Percentiles rank a stretch among this genome's conserved stretches.
These are phyloP conservation scores for Trichosporon ovoides DNA, from an alignment of 1,284 basidiomycete genomes.

Conservation along the genomic window DNA sequence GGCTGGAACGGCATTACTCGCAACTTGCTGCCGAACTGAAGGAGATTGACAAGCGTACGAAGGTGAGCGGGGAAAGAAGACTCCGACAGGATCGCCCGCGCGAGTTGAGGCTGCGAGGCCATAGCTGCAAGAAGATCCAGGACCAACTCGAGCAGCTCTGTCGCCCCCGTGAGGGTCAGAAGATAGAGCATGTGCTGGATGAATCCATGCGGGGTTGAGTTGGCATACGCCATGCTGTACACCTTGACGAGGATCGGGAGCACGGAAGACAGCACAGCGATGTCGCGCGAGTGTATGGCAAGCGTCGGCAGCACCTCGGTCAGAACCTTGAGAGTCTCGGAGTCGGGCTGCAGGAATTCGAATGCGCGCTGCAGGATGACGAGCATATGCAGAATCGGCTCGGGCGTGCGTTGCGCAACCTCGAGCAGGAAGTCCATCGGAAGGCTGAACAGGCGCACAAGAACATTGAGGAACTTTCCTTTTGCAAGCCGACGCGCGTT, in stretches of 20 bases:
- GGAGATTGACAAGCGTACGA: slow-evolving; percentile 27
- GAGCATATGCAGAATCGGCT: slow-evolving; percentile 37
- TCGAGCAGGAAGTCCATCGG: slow-evolving; percentile 34
- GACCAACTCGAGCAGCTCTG: slow-evolving; percentile 31
- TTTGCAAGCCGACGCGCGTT: slow-evolving; percentile 34
- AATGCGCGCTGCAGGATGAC: slow-evolving; percentile 31
- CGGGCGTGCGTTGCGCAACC: slow-evolving; percentile 29
- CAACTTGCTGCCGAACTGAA: slow-evolving; percentile 26
- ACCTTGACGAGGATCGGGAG: slow-evolving; percentile 33
- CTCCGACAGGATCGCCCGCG: slow-evolving; percentile 29
- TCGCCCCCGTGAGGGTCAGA: slow-evolving; percentile 27
- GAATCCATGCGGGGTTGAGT: slow-evolving; percentile 21
- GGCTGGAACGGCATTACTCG: slow-evolving; percentile 22
- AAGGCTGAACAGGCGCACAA: slow-evolving; percentile 35
- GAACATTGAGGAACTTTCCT: slow-evolving; percentile 23
- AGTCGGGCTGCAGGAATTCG: slow-evolving; percentile 19
- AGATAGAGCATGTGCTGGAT: slow-evolving; percentile 35
- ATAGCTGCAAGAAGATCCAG: slow-evolving; percentile 41
- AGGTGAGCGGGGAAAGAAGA: slow-evolving; percentile 31
- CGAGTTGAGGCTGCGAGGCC: slow-evolving; percentile 23
- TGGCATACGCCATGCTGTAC: not conserved
- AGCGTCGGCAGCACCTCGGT: slow-evolving; percentile 29
- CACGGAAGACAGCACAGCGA: slow-evolving; percentile 28
- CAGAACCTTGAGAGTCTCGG: slow-evolving; percentile 16
- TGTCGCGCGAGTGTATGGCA: slow-evolving; percentile 35